Evolutionary conservation across 257 asterid genomes (phyloP), one percentile per base, ranked within the genome.

Genomic region (Echium plantagineum): DNA sequence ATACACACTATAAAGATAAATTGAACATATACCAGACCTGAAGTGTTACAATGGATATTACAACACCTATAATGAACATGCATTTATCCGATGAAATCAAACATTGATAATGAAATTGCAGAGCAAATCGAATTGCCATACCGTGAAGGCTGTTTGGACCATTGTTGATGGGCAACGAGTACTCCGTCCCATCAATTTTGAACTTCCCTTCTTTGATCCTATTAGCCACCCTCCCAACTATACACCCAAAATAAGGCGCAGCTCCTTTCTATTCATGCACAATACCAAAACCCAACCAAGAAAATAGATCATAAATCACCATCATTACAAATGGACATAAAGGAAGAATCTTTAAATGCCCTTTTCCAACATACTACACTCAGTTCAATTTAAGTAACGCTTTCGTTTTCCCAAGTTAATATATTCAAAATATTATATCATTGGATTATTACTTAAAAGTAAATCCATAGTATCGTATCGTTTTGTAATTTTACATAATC

Each of bases 141-240:
- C 99, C 99, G 64, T 93, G 99, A 62, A 93, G 97, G 69, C 96
- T 78, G 77, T 93, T 86, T 6, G 97, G 99, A 42, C 95, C 94
- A 61, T 77, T 93, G 85, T 93, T 93, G 61, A 89, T 24, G 12
- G 99, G 89, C 84, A 93, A 61, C n/a, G 86, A 58, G 69, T 84
- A 65, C 46, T 83, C 82, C 59, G 65, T 71, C 10, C 97, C 99
- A 64, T 93, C 75, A 10, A 89, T 81, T 35, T 76, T 64, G 63
- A 93, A 93, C 67, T 86, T 86, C 30, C 96, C 99, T 21, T 80
- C 95, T 76, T 78, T 93, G 79, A 89, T 86, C 81, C 97, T 80
- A 66, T 93, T 93, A 31, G 99, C 99, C 61, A 93, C 99, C 60
- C 99, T 86, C 66, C 99, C 99, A 54, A 93, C 99, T 56, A 93